Base-by-base conservation (phyloP, 768 basidiomycete genomes). In the Baorangia bicolor region DNA sequence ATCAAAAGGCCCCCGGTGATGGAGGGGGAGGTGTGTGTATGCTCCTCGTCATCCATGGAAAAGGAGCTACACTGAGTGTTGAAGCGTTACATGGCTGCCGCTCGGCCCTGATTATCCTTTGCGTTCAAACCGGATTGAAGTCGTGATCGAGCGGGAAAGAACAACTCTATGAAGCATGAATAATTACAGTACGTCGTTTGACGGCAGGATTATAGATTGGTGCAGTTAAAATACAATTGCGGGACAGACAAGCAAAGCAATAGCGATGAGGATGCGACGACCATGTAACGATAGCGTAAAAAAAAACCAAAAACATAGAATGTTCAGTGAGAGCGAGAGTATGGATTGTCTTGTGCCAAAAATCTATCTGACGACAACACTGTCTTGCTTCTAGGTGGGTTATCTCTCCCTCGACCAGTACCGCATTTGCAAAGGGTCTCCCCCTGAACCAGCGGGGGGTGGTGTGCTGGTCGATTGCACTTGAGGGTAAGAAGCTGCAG, bases 361-460 rank as follows among this genome's bases (percentile, higher is more conserved):
- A 52, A 53, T 63, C 59, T 63, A 64, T 30, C 2, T 31, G 35
- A 46, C 33, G 35, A 46, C 28, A 49, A 56, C 25, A 28, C 23
- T 35, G 45, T 59, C 49, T 20, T 51, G 37, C 20, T 51, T 60
- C 53, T 58, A 58, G 40, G 37, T 1, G 46, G 48, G 30, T 31
- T 50, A 64, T 40, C 58, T 64, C 34, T 69, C 69, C 35, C 63
- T 57, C 27, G 60, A 4, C 68, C 71, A 69, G 51, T 67, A 72
- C 0, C 59, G 58, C 48, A 57, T 25, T 20, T 74, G 73, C n/a
- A 69, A 62, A 49, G 62, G 27, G 30, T 58, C 57, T 53, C 48
- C 63, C 59, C 53, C 65, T 49, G 68, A 54, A 48, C 66, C 68
- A 61, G 71, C 57, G 38, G 73, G 60, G 49, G 73, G 64, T 21